Percentiles rank a stretch among this genome's conserved stretches.
phyloP scores from a whole-genome alignment of 768 basidiomycete genomes.

The Lactarius quietus region DNA sequence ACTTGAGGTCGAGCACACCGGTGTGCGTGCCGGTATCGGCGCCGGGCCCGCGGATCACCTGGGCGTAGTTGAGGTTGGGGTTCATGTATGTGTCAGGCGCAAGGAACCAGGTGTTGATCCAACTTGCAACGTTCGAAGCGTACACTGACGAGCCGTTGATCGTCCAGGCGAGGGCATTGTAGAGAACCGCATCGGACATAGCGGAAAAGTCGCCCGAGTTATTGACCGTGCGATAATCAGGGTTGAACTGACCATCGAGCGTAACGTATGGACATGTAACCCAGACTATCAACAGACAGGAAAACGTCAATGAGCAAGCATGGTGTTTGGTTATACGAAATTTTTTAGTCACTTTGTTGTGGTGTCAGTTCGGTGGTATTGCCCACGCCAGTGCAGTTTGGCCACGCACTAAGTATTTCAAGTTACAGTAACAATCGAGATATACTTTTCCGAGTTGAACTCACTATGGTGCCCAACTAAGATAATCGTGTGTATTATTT shows the following conservation, averaged over 20 bases:
- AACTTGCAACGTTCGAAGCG: conserved; percentile 27
- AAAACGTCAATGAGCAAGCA: background rate
- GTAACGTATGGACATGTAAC: conserved; percentile 31
- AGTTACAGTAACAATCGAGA: background rate
- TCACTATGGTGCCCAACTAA: conserved; percentile 25
- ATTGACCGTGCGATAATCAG: conserved; percentile 32
- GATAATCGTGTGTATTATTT: conserved; percentile 22
- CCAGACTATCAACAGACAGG: conserved; percentile 23
- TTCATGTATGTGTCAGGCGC: conserved; percentile 33
- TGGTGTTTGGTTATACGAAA: background rate
- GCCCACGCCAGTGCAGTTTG: conserved; percentile 31
- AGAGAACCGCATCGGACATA: conserved; percentile 33
- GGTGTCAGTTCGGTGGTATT: conserved; percentile 33
- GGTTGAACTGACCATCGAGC: conserved; percentile 36
- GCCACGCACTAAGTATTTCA: conserved; percentile 26
- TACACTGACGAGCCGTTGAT: conserved; percentile 32
- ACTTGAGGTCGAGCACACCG: conserved; percentile 27
- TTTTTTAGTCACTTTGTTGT: conserved; percentile 28
- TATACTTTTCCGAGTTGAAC: background rate
- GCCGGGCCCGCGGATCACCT: conserved; percentile 24
- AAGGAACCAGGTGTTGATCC: conserved; percentile 35
- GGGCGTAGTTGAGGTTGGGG: conserved; percentile 28
- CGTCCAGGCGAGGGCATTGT: conserved; percentile 34
- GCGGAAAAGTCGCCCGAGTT: conserved; percentile 31
- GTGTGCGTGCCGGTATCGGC: background rate